Evolutionary conservation across 1,139 yeast species (phyloP), one percentile per base, ranked within the genome.

Genomic region (Blastobotrys arbuscula): DNA sequence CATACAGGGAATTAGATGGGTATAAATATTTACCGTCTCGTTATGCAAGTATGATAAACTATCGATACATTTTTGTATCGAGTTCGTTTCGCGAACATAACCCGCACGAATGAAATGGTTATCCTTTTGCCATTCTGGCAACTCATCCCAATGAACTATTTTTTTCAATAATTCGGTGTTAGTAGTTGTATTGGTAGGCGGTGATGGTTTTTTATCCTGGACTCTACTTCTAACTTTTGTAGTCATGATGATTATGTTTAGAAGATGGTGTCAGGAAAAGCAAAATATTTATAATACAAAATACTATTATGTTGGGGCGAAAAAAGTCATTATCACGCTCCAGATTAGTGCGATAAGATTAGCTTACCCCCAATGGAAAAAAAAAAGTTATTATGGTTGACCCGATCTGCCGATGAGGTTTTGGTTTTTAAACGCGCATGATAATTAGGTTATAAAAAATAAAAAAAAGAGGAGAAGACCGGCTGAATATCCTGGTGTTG

Each of bases 71-170:
- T 67, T 70, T 33, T 51, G 54, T 49, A 71, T 74, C 47, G 86
- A 81, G 42, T 69, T 64, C 0, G 95, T 83, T 50, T 80, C 86
- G 41, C 71, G 73, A n/a, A 89, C 87, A 60, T 89, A 89, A 1
- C 95, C 95, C 0, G 79, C 68, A 28, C 72, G 65, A 39, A 89
- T 88, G 63, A 67, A 86, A 58, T 85, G 89, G 61, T 90, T 90
- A 61, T 90, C 97, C 58, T 77, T 75, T 61, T 86, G 96, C 97
- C 97, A 89, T 7, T 74, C 78, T 8, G 88, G 90, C 6, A 89
- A 65, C 44, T 80, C 79, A 50, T 76, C 69, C 67, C 70, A 77
- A 44, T 54, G 53, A 20, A 33, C 24, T 2, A 42, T 34, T n/a
- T 2, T 19, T 18, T 16, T 7, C 4, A 34, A 18, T 34, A 3